Evolutionary conservation across 2,329 filamentous ascomycete species (phyloP), one percentile per base, ranked within the genome.

Genomic region (Claviceps africana): DNA sequence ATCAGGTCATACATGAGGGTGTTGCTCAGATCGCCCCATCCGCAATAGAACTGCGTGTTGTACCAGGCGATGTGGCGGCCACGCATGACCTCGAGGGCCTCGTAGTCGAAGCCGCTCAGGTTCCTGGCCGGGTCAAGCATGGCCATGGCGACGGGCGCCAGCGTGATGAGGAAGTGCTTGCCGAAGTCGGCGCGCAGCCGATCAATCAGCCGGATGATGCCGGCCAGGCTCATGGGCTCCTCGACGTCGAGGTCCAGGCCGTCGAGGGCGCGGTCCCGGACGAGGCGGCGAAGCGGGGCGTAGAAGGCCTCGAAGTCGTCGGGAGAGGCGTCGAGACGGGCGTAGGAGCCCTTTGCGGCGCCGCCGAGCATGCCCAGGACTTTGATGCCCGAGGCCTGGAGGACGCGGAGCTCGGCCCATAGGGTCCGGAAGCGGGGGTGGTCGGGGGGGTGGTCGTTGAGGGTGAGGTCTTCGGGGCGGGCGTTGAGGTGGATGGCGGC

Each of bases 21-120:
- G 30, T 61, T 71, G 46, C 60, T 65, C 54, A 75, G 69, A 57
- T 75, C 73, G 9, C 88, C 88, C 83, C 88, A 96, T 1, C 88
- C 88, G 62, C 86, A 93, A 73, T 96, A 96, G 67, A 95, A 95
- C 63, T 96, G 90, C 6, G 84, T 76, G 63, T 95, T 95, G 66
- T 95, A 95, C 81, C 88, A 96, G 2, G 76, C 75, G 30, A 95
- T 85, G 44, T 83, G 76, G 17, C 66, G 67, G 1, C 83, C 83
- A 6, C 79, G 74, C 65, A 79, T 75, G 11, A 76, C 73, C 64
- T 95, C 88, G 2, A 96, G 75, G 11, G 81, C 73, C 45, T 81
- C 74, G 66, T 95, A 95, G 64, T 81, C 77, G 66, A 95, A 95
- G 0, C 89, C 90, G 54, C 84, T 89, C 3, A 95, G 74, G 64